phyloP scores from a whole-genome alignment of 345 rosid genomes.

The Physaria fendleri region DNA sequence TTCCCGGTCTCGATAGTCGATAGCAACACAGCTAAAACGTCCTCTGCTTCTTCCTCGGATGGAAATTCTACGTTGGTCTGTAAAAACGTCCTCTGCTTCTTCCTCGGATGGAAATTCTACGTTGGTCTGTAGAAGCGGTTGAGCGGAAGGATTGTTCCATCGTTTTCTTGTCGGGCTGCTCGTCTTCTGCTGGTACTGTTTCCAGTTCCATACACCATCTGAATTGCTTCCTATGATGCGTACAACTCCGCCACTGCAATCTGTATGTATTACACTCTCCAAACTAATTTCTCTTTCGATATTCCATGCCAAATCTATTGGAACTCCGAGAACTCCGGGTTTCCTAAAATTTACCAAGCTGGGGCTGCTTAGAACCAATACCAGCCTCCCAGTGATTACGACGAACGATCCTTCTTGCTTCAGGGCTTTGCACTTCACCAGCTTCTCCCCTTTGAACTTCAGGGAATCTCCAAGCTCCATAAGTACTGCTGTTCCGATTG shows the following conservation, averaged over 20 bases:
- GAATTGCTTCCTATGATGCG: conserved; percentile 78
- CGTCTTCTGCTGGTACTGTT: conserved; percentile 42
- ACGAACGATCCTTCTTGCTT: conserved; percentile 60
- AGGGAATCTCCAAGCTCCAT: conserved; percentile 49
- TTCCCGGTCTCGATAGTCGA: conserved; percentile 58
- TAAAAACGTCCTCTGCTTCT: conserved; percentile 46
- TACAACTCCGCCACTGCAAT: conserved; percentile 41
- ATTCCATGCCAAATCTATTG: conserved; percentile 59
- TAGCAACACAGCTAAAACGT: conserved; percentile 45
- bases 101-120: conserved; percentile 52
- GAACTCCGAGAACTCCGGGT: conserved; percentile 65
- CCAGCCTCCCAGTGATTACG: conserved; percentile 53
- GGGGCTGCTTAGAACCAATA: conserved; percentile 56
- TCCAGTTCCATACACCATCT: conserved; percentile 52
- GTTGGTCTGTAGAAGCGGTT: conserved; percentile 68
- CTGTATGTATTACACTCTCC: conserved; percentile 69
- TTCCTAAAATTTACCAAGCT: conserved; percentile 54
- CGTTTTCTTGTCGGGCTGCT: conserved; percentile 42
- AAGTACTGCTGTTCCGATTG: conserved; percentile 70
- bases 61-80: conserved; percentile 63
- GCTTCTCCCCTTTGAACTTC: conserved; percentile 55
- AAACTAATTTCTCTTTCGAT: conserved; percentile 64
- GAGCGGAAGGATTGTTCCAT: conserved; percentile 49
- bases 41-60: conserved; percentile 46
- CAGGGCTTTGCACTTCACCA: conserved; percentile 69